These are phyloP conservation scores for Aspergillus sp. DNA, from an alignment of 2,329 filamentous ascomycete species.

Conservation along the genomic window DNA sequence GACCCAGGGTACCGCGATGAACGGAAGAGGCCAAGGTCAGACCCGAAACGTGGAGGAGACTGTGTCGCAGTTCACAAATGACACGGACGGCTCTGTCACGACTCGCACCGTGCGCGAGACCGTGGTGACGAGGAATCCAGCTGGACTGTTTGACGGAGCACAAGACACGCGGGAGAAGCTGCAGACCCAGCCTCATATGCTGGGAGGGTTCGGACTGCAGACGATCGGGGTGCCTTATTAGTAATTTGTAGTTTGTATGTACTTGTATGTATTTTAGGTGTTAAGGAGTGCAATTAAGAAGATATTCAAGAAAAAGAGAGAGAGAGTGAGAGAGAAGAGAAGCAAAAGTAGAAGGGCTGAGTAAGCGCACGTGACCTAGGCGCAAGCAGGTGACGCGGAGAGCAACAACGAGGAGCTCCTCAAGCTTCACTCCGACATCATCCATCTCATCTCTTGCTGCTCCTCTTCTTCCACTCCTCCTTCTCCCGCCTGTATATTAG, in stretches of 20 bases:
- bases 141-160: background rate
- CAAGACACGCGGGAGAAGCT: conserved; percentile 1
- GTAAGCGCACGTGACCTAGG: conserved; percentile 9
- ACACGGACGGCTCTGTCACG: background rate
- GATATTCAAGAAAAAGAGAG: too few relatives aligned
- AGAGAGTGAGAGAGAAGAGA: background rate
- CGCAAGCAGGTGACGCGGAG: conserved; percentile 15
- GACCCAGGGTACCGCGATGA: background rate
- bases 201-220: background rate
- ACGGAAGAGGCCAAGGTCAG: background rate
- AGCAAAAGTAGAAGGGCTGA: background rate
- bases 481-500: background rate
- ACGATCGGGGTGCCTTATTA: conserved; percentile 8
- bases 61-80: background rate
- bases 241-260: background rate
- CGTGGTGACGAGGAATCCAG: background rate
- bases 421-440: conserved; percentile 13
- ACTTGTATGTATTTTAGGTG: background rate
- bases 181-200: background rate
- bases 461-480: conserved; percentile 1
- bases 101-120: background rate
- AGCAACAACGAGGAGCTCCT: conserved; percentile 15
- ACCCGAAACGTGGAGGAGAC: background rate
- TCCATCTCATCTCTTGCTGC: conserved; percentile 2
- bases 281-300: background rate